A percentile compares a stretch with the other conserved stretches of the same genome.
Evolutionary conservation across 768 basidiomycete genomes (phyloP).

Genomic region (Harrya chromipes): DNA sequence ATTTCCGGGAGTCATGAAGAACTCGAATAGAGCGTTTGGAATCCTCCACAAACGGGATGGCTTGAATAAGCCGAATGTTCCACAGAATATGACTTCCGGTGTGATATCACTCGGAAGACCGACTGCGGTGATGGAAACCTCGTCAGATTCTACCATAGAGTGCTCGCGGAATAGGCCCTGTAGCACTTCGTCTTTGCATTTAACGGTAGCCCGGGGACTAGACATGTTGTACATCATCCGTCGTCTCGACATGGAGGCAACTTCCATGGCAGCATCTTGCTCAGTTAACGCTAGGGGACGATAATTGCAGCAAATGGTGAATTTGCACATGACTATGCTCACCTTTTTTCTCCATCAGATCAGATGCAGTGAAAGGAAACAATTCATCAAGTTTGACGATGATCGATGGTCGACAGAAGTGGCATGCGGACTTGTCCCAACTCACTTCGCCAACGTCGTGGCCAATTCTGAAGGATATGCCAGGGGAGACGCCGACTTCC

Average conservation of each 20-base stretch:
- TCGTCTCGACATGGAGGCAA: constrained; percentile 12
- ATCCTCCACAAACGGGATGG: constrained; percentile 9
- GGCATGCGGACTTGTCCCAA: constrained; percentile 5
- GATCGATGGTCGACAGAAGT: neutral
- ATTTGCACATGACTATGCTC: neutral
- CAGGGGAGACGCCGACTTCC: neutral
- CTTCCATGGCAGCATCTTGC: constrained; percentile 12
- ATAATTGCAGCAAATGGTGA: neutral
- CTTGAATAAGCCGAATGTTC: constrained; percentile 12
- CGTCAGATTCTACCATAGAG: constrained; percentile 8
- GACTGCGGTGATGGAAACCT: constrained; percentile 16
- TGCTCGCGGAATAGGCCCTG: constrained; percentile 11
- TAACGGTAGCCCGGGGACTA: constrained; percentile 2
- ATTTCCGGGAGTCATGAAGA: constrained; percentile 13
- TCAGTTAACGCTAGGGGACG: constrained; percentile 8
- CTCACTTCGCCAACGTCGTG: constrained; percentile 14
- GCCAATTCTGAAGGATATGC: constrained; percentile 14
- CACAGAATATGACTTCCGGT: constrained; percentile 12
- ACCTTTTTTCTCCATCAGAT: constrained; percentile 3
- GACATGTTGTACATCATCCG: constrained; percentile 16
- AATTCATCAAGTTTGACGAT: constrained; percentile 9
- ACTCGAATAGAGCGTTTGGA: constrained; percentile 14
- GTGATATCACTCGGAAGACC: constrained; percentile 13
- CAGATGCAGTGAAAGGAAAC: constrained; percentile 3
- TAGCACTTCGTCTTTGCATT: constrained; percentile 3